Evolutionary conservation across 805 yeast species (phyloP), one percentile per base, ranked within the genome.

Genomic region (Metschnikowia peoriensis): DNA sequence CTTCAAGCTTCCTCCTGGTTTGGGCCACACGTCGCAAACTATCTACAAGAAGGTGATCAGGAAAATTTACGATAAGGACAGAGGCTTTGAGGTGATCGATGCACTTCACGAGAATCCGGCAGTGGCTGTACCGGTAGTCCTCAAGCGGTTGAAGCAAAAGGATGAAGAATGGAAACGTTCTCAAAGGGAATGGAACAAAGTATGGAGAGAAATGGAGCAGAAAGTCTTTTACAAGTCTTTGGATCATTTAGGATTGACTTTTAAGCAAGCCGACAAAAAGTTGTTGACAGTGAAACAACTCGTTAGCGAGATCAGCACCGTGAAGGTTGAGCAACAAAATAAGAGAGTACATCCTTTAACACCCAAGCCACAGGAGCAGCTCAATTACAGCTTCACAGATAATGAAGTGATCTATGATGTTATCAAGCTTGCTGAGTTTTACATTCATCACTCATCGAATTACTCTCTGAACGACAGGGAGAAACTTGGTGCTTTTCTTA

Each of bases 91-190:
- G 72, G 97, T 94, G 17, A 89, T 94, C 63, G 96, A 91, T 63
- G 97, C 98, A 4, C 75, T 94, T 44, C 97, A 93, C 66, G 97
- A 92, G 62, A 88, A 88, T 63, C 99, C 99, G 1, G 91, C 94
- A 1, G 84, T 92, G 49, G 96, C 99, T 0, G 94, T 94, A 37
- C 98, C 99, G 1, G 85, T 94, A 53, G 96, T 94, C 12, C 76
- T 94, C 68, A 89, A 86, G 61, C 83, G 99, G 65, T 80, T 94
- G 66, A 94, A 94, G 71, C 98, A 94, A 71, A 94, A 94, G 71
- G 98, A 94, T 67, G 98, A 94, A 70, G 99, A 94, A 71, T 94
- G 99, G 99, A 88, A 90, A 69, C 83, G 97, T 56, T 92, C 97
- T 1, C 99, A 93, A 64, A 83, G 98, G 62, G 98, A 94, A 68